Evolutionary conservation across 1,284 basidiomycete species (phyloP), one percentile per base, ranked within the genome.

Genomic region (Nidula niveotomentosa): DNA sequence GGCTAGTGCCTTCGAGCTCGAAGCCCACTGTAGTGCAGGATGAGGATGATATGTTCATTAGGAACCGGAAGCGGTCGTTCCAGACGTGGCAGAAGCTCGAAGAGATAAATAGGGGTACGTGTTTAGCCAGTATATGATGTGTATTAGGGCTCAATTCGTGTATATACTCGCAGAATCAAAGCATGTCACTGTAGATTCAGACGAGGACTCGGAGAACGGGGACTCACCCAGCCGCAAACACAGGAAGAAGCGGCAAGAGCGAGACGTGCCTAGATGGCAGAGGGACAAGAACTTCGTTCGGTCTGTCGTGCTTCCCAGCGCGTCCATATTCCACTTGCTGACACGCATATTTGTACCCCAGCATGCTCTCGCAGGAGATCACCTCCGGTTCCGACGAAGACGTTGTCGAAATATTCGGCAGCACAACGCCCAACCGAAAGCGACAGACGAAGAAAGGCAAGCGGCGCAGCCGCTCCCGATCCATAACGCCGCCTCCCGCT

Each of bases 401-500:
- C 30, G 67, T 78, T 9, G 75, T 78, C 10, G 75, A 77, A 51
- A 52, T 80, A 7, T 60, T 76, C 36, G 72, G 73, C 30, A 58
- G 69, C 34, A 70, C 74, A 13, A 41, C 39, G 39, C 8, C 62
- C 65, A 30, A 64, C 68, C 37, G 58, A 65, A 23, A 55, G 60
- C 56, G 34, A 58, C 58, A 52, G 60, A 60, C 50, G 65, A 49
- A 52, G 8, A 78, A 77, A 56, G 73, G 71, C 52, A 80, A 75
- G 69, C 78, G 73, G 56, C 77, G 83, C 36, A 85, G 81, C 65
- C 83, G 83, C 36, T 90, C 88, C 15, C 70, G 73, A 35, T 90
- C 89, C 2, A 78, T 91, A 39, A 91, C 89, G 2, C 89, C 89
- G 8, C 89, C 90, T 2, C 89, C 89, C 1, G 74, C 73, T 18